phyloP scores from a whole-genome alignment of 2,329 filamentous ascomycete species.

The Talaromyces sp. region DNA sequence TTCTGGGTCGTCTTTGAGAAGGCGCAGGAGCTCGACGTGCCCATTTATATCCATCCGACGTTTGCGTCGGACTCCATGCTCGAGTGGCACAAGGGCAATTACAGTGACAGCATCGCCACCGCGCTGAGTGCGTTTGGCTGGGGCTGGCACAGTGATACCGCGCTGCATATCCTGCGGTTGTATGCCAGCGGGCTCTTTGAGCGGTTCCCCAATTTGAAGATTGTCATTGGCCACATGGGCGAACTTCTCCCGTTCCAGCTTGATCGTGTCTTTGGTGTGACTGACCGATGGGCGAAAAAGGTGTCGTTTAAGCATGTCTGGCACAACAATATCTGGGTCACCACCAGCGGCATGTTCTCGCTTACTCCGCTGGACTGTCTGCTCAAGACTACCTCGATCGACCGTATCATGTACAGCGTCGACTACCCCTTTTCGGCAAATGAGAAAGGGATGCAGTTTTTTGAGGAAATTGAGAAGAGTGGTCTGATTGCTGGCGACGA shows the following conservation, averaged over 20 bases:
- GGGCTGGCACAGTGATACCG: constrained; percentile 35
- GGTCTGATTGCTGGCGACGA: constrained; percentile 47
- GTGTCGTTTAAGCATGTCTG: constrained; percentile 45
- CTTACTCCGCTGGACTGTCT: constrained; percentile 43
- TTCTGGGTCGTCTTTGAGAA: constrained; percentile 41
- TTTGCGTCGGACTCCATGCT: constrained; percentile 35
- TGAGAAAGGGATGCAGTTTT: constrained; percentile 44
- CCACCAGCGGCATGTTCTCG: constrained; percentile 51
- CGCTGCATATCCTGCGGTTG: constrained; percentile 35
- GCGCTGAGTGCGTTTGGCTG: constrained; percentile 21
- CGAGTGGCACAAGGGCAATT: constrained; percentile 37
- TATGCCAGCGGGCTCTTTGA: constrained; percentile 54
- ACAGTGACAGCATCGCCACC: constrained; percentile 16
- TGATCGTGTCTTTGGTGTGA: constrained; percentile 31
- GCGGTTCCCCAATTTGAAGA: constrained; percentile 48
- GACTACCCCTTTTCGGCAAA: constrained; percentile 54
- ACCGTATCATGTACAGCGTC: constrained; percentile 53
- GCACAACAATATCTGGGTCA: constrained; percentile 54
- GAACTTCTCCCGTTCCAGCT: constrained; percentile 53
- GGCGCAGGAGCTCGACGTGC: constrained; percentile 43
- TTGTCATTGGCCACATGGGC: constrained; percentile 51
- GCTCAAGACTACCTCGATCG: constrained; percentile 29
- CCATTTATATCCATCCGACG: constrained; percentile 49
- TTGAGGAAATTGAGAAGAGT: constrained; percentile 46
- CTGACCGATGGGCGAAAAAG: constrained; percentile 21